These are phyloP conservation scores for Colletotrichum australisinense DNA, from an alignment of 2,329 filamentous ascomycete genomes.

Conservation along the genomic window DNA sequence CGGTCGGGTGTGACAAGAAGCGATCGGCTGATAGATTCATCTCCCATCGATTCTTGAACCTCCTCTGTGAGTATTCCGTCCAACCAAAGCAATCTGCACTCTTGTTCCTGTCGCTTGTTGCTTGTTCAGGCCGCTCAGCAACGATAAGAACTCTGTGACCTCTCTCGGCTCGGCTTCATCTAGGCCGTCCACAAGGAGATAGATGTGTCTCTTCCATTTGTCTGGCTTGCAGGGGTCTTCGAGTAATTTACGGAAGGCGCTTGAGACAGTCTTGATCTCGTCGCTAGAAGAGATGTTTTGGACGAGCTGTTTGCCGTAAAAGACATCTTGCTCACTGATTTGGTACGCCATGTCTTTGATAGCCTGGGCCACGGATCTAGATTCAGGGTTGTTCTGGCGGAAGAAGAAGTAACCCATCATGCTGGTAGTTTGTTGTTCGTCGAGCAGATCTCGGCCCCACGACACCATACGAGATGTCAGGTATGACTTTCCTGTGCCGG, in stretches of 20 bases:
- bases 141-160: conserved; percentile 49
- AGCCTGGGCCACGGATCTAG: conserved; percentile 56
- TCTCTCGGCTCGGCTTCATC: conserved; percentile 56
- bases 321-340: conserved; percentile 56
- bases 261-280: conserved; percentile 56
- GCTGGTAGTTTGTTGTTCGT: conserved; percentile 28
- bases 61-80: conserved; percentile 54
- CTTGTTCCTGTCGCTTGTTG: conserved; percentile 37
- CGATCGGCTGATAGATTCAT: conserved; percentile 42
- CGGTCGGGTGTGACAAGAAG: conserved; percentile 56
- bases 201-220: conserved; percentile 48
- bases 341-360: conserved; percentile 60
- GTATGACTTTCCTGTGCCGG: conserved; percentile 60
- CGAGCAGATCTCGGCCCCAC: conserved; percentile 48
- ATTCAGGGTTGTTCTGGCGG: conserved; percentile 58
- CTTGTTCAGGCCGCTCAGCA: conserved; percentile 44
- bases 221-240: conserved; percentile 50
- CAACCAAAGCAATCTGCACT: conserved; percentile 53
- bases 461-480: conserved; percentile 56
- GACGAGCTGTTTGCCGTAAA: conserved; percentile 55
- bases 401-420: conserved; percentile 61
- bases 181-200: conserved; percentile 59
- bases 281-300: conserved; percentile 48
- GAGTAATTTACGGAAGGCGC: conserved; percentile 55
- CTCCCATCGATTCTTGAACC: conserved; percentile 49